These are phyloP conservation scores for Acer yangbiense DNA, from an alignment of 345 rosid species.

Conservation along the genomic window DNA sequence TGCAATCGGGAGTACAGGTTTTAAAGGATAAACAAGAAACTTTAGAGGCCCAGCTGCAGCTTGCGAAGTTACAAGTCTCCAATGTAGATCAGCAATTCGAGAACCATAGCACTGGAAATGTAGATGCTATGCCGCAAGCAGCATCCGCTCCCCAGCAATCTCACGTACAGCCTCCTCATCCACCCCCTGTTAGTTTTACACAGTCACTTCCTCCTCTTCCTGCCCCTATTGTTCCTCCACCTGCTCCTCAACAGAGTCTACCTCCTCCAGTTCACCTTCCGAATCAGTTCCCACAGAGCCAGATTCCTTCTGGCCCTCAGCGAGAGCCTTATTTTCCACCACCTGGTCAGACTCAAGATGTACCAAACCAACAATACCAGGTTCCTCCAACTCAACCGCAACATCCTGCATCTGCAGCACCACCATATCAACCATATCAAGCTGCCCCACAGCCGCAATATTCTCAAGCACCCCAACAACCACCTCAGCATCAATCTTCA, in stretches of 20 bases:
- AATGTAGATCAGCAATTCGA: slow-evolving; percentile 54
- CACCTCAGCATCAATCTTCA: slow-evolving; percentile 54
- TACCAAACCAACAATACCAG: slow-evolving; percentile 64
- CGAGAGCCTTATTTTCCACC: slow-evolving; percentile 68
- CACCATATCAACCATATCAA: slow-evolving; percentile 63
- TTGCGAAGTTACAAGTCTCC: slow-evolving; percentile 59
- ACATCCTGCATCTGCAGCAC: slow-evolving; percentile 42
- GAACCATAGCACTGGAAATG: slow-evolving; percentile 39
- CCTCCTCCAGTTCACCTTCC: slow-evolving; percentile 57
- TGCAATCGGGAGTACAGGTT: slow-evolving; percentile 67
- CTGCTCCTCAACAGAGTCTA: slow-evolving; percentile 42
- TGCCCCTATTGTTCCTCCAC: slow-evolving; percentile 33
- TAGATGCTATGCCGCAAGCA: slow-evolving; percentile 45
- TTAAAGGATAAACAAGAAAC: slow-evolving; percentile 81
- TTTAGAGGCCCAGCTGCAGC: slow-evolving; percentile 66
- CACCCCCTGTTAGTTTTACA: slow-evolving; percentile 36
- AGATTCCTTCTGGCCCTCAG: slow-evolving; percentile 54
- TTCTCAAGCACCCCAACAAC: slow-evolving; percentile 57
- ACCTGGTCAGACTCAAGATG: slow-evolving; percentile 62
- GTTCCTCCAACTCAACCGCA: slow-evolving; percentile 50
- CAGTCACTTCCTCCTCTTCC: slow-evolving; percentile 36
- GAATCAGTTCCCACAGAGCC: slow-evolving; percentile 58
- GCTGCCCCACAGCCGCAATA: slow-evolving; percentile 49
- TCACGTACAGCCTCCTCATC: slow-evolving; percentile 45
- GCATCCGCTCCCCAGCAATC: slow-evolving; percentile 57